phyloP scores from a whole-genome alignment of 768 basidiomycete genomes.

The Boletus bicolor region DNA sequence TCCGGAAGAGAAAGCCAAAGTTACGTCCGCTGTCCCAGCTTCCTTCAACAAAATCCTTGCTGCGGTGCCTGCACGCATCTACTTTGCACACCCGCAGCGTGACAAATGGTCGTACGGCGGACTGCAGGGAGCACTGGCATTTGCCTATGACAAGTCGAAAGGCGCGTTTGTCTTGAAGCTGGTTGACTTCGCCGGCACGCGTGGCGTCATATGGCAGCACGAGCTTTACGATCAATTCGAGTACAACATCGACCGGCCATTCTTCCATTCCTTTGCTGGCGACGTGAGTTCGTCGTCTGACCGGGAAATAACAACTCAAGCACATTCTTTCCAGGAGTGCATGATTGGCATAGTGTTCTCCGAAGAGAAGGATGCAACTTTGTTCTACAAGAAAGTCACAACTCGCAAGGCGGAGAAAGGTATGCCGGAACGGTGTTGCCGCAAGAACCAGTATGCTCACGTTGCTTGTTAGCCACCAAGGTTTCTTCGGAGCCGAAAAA shows the following conservation, averaged over 20 bases:
- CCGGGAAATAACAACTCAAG: neutral
- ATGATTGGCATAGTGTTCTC: conserved; percentile 92
- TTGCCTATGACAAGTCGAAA: conserved; percentile 58
- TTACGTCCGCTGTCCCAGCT: no score
- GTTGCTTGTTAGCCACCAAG: conserved; percentile 39
- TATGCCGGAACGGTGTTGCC: conserved; percentile 27
- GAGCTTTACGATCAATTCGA: conserved; percentile 83
- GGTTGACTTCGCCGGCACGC: conserved; percentile 79
- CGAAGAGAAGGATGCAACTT: conserved; percentile 79
- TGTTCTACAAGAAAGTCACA: conserved; percentile 82
- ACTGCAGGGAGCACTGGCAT: conserved; percentile 79
- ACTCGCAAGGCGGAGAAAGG: conserved; percentile 60
- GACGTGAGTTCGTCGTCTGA: conserved; percentile 65
- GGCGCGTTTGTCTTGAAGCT: conserved; percentile 66
- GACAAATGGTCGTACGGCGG: conserved; percentile 84
- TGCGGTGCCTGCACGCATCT: conserved; percentile 84
- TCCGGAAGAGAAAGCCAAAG: no score
- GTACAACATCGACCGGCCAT: conserved; percentile 79
- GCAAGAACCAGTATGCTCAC: conserved; percentile 2
- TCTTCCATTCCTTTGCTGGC: conserved; percentile 89
- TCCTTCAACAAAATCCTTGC: conserved; percentile 65
- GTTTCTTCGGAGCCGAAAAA: conserved; percentile 52
- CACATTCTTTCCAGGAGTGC: conserved; percentile 54
- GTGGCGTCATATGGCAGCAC: conserved; percentile 91
- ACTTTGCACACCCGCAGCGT: conserved; percentile 81